Base-by-base conservation (phyloP, 148 eudicot genomes). In the Talinum fruticosum region DNA sequence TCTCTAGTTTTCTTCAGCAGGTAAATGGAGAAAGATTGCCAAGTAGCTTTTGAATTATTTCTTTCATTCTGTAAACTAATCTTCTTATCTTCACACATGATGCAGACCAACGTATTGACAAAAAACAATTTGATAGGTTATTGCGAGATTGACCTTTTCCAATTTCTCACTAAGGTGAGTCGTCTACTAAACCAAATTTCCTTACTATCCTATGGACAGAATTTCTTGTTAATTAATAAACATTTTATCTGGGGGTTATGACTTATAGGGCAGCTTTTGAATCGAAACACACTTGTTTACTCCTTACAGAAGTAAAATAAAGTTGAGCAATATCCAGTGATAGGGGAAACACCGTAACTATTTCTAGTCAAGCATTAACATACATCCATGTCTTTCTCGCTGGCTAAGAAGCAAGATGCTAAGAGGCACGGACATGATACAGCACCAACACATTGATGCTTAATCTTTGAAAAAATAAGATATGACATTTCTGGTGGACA, bases 61-160 rank as follows among this genome's bases (percentile, higher is more conserved):
- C 64, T n/a, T 23, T 57, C 64, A 2, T 71, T 54, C 23, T 71
- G 12, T 57, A 10, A 49, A 26, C 28, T 62, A 34, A 51, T 51
- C 28, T n/a, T 71, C 15, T 64, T 8, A 14, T 79, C 71, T 28
- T 69, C 70, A 23, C 71, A 53, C 82, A 44, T 89, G 82, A 54
- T 82, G 92, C 94, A 94, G 98, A 94, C 96, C 29, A 94, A 94
- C 77, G 80, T 80, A 83, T 70, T 94, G 78, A 88, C 89, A 83
- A 92, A 87, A 89, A 94, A 83, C 87, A 90, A 94, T 86, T 85
- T 94, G 49, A 68, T 94, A 67, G 98, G 98, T 26, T 90, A 81
- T 69, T 92, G 96, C 82, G 98, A 94, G 84, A 81, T 92, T 73
- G 87, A 94, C 83, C 82, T 94, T 30, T 80, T 88, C 72, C 84